Evolutionary conservation across 2,329 filamentous ascomycete genomes (phyloP).

Genomic region (Ceratocystis variospora): DNA sequence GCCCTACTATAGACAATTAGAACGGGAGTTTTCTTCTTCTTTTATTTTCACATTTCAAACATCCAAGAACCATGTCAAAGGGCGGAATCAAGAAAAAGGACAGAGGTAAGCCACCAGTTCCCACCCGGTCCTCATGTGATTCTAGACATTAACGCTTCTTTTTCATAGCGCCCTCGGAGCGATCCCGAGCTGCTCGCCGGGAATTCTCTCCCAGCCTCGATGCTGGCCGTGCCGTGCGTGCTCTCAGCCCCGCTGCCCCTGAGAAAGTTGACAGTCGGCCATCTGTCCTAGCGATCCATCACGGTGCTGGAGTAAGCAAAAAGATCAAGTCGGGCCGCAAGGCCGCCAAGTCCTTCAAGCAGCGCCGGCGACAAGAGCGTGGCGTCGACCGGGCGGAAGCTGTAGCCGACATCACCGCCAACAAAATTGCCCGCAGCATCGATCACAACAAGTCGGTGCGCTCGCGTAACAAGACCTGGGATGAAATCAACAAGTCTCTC

Average conservation of each 20-base stretch:
- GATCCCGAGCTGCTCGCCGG: conserved; percentile 17
- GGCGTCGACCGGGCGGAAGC: conserved; percentile 46
- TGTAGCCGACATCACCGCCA: conserved; percentile 43
- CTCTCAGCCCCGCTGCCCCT: conserved; percentile 12
- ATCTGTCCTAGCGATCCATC: conserved; percentile 56
- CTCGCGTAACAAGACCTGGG: conserved; percentile 41
- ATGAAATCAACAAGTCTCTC: conserved; percentile 40
- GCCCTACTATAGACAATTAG: neutral
- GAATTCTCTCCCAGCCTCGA: conserved; percentile 17
- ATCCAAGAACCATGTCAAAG: conserved; percentile 15
- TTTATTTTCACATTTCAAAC: neutral
- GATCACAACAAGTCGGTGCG: conserved; percentile 35
- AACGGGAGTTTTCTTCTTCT: neutral
- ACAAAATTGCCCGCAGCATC: conserved; percentile 43
- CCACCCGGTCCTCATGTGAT: neutral
- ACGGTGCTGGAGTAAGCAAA: conserved; percentile 52
- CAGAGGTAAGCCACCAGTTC: conserved; percentile 5
- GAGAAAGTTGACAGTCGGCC: conserved; percentile 32
- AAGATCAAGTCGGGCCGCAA: conserved; percentile 47
- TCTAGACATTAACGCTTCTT: neutral
- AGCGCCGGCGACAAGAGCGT: conserved; percentile 42
- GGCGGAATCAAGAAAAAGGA: conserved; percentile 19
- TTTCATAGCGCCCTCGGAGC: conserved; percentile 14
- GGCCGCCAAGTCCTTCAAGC: conserved; percentile 40
- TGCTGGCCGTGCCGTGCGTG: conserved; percentile 15